Evolutionary conservation across 345 rosid genomes (phyloP), one percentile per base, ranked within the genome.

Genomic region (Rhodamnia argentea): DNA sequence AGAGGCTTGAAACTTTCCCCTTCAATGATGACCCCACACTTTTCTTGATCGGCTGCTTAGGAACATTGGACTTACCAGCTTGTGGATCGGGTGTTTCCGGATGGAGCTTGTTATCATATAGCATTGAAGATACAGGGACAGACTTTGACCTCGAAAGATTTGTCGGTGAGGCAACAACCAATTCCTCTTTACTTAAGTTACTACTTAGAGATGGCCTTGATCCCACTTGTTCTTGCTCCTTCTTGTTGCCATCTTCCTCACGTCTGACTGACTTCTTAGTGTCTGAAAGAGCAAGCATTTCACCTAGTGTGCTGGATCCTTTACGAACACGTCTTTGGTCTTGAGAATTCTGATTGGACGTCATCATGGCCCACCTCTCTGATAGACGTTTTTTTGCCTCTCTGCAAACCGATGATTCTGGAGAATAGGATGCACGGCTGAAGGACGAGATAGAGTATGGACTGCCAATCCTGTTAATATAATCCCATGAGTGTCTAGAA

Each of bases 351-450:
- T 92, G 95, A 89, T 89, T 92, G 86, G 93, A 92, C 82, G 99
- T 87, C 96, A 95, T 93, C 92, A 93, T 90, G 85, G 98, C 96
- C 99, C 99, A 98, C 92, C 99, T 94, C 89, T 96, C 99, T 52
- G 99, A 96, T 70, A 94, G 93, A 56, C 95, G 91, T 87, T 91
- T 93, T 87, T 93, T 94, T 60, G 96, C 96, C 88, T 94, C 97
- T 87, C 94, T 91, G 86, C 94, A 94, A 85, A 94, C 97, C 7
- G 98, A 96, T 53, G 99, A 94, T 91, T 95, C 99, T 10, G 98
- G 98, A 87, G 99, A 93, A 87, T 92, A 94, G 29, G 97, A 94
- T 53, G 90, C 95, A 50, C 90, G 93, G 87, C 97, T 94, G 84
- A 94, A 91, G 59, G 97, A 92, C 54, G 97, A 92, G 83, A 93